Percentiles rank a stretch among this genome's conserved stretches.
phyloP scores from a whole-genome alignment of 352 stramenopile genomes.

The Globisporangium lucens region DNA sequence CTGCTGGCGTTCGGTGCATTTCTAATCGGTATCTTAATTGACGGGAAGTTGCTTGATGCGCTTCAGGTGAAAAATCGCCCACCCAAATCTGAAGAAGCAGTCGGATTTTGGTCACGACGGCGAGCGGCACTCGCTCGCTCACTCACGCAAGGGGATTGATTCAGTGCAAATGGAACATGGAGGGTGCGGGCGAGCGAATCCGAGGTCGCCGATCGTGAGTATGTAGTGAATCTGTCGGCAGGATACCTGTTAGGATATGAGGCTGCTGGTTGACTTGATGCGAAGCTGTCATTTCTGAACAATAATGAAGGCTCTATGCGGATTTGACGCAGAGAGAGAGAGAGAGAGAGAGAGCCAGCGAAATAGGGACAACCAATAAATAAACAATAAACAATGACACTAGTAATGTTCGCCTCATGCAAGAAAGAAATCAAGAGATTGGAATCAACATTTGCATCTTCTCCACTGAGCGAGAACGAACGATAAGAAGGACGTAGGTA shows the following conservation, averaged over 20 bases:
- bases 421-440: background rate
- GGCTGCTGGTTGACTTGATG: background rate
- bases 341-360: background rate
- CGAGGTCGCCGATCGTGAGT: background rate
- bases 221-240: background rate
- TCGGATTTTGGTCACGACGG: background rate
- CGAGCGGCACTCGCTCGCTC: background rate
- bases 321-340: background rate
- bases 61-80: background rate
- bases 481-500: background rate
- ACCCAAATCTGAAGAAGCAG: background rate
- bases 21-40: background rate
- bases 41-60: background rate
- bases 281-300: background rate
- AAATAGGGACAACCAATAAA: background rate
- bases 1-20: background rate
- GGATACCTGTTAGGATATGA: no score
- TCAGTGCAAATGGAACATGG: background rate
- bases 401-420: background rate
- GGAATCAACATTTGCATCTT: background rate
- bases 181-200: background rate
- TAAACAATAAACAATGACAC: background rate
- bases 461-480: background rate
- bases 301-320: background rate
- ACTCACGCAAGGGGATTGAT: background rate